Percentiles rank a stretch among this genome's conserved stretches.
Conservation (phyloP, 148 eudicot species). For the Cornus florida region DNA sequence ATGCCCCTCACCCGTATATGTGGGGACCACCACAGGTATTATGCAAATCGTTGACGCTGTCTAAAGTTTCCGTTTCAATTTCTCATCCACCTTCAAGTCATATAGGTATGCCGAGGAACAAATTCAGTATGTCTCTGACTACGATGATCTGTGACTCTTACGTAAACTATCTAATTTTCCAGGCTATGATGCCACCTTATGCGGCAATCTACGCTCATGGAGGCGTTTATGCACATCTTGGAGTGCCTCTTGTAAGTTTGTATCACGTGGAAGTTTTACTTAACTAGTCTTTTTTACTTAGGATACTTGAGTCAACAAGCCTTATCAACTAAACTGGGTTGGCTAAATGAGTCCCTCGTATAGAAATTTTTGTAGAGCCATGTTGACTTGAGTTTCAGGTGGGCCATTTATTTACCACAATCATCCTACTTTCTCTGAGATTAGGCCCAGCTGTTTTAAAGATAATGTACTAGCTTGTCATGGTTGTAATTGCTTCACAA, state of each 20-base stretch:
- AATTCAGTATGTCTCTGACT: background rate
- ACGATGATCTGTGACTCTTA: background rate
- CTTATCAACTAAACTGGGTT: background rate
- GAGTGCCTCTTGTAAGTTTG: constrained; percentile 70
- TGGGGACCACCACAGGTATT: constrained; percentile 95
- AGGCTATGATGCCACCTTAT: constrained; percentile 95
- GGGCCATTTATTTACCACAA: background rate
- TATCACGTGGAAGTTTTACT: background rate
- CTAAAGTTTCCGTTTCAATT: background rate
- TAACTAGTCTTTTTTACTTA: background rate
- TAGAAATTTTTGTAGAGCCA: background rate
- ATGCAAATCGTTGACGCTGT: background rate
- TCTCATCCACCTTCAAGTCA: constrained; percentile 1
- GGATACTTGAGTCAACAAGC: background rate
- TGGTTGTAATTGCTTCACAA: too few species aligned
- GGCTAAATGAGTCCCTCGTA: background rate
- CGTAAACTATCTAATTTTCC: constrained; percentile 8
- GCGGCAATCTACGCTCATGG: constrained; percentile 92
- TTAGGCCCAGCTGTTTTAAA: background rate
- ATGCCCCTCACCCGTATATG: constrained; percentile 78
- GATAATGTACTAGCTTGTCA: background rate
- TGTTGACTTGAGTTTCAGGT: background rate
- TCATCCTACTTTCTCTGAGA: background rate
- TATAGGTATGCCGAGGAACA: background rate
- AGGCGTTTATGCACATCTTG: constrained; percentile 91